Evolutionary conservation across 2,329 filamentous ascomycete genomes (phyloP).

Genomic region (Dothistroma pini): DNA sequence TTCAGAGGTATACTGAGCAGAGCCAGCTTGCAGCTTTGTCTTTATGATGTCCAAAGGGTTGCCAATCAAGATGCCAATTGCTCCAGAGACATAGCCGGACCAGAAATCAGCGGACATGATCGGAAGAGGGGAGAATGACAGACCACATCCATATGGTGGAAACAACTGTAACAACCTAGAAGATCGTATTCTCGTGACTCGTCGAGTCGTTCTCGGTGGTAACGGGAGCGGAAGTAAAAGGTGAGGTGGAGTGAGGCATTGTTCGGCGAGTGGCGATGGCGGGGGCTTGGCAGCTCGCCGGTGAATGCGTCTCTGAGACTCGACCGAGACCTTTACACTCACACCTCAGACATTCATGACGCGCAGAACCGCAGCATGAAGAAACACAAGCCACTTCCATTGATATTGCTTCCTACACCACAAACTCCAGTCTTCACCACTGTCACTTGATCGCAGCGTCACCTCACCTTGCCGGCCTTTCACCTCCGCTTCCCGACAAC

Average conservation of each 20-base stretch:
- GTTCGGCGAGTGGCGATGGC: conserved; percentile 1
- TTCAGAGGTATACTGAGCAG: conserved; percentile 11
- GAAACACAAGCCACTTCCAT: not conserved
- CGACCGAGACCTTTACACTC: not conserved
- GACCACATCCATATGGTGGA: not conserved
- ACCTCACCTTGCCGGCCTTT: not conserved
- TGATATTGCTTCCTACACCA: not conserved
- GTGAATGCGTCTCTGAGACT: not conserved
- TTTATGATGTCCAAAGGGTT: conserved; percentile 72
- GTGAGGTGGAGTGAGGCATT: not conserved
- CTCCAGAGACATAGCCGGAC: conserved; percentile 87
- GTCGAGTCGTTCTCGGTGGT: not conserved
- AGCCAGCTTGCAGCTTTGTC: conserved; percentile 71
- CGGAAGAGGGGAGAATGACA: not conserved
- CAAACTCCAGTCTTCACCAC: not conserved
- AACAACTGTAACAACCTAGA: not conserved
- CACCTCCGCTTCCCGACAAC: not conserved
- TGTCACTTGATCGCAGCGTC: not conserved
- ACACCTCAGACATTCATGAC: not conserved
- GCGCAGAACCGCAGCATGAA: not conserved
- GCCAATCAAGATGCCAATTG: conserved; percentile 79
- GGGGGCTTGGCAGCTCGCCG: not conserved
- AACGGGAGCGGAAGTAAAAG: not conserved
- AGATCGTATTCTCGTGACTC: not conserved
- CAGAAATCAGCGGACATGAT: conserved; percentile 85